phyloP scores from a whole-genome alignment of 1,284 basidiomycete species.

The Pseudozyma flocculosa region DNA sequence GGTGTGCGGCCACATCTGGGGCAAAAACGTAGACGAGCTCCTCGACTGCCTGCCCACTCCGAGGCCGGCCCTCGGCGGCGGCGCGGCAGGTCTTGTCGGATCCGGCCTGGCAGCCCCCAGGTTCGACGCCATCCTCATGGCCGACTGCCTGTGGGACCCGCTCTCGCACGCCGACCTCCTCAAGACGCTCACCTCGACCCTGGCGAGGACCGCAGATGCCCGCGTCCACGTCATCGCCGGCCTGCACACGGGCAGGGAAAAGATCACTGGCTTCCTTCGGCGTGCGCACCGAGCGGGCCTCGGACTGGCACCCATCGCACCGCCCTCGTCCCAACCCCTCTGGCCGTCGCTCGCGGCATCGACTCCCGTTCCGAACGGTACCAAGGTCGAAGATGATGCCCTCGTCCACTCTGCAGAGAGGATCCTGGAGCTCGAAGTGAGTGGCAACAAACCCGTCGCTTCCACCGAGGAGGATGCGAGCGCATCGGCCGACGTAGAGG shows the following conservation, averaged over 20 bases:
- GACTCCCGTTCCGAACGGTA: not conserved
- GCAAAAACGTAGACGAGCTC: slow-evolving; percentile 41
- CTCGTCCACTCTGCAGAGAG: slow-evolving; percentile 13
- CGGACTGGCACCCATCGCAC: slow-evolving; percentile 19
- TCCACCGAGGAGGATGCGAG: not conserved
- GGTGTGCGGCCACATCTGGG: slow-evolving; percentile 52
- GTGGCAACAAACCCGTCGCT: slow-evolving; percentile 27
- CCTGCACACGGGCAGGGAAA: slow-evolving; percentile 51
- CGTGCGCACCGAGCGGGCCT: slow-evolving; percentile 33
- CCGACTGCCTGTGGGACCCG: slow-evolving; percentile 56
- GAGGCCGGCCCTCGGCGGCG: not conserved
- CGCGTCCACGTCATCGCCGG: slow-evolving; percentile 51
- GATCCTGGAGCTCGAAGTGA: slow-evolving; percentile 42
- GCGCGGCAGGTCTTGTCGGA: not conserved
- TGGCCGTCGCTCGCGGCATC: slow-evolving; percentile 16
- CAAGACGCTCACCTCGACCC: slow-evolving; percentile 29
- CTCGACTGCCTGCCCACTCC: slow-evolving; percentile 35
- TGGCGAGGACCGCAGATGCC: slow-evolving; percentile 15
- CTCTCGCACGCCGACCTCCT: slow-evolving; percentile 49
- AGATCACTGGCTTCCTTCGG: slow-evolving; percentile 44
- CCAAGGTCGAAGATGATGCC: slow-evolving; percentile 17
- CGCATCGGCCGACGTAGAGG: not conserved
- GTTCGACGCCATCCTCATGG: slow-evolving; percentile 47
- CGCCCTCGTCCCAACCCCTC: not conserved
- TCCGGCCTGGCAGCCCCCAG: not conserved